Evolutionary conservation across 163 green algal genomes (phyloP).

Genomic region (Prototheca wickerhamii): DNA sequence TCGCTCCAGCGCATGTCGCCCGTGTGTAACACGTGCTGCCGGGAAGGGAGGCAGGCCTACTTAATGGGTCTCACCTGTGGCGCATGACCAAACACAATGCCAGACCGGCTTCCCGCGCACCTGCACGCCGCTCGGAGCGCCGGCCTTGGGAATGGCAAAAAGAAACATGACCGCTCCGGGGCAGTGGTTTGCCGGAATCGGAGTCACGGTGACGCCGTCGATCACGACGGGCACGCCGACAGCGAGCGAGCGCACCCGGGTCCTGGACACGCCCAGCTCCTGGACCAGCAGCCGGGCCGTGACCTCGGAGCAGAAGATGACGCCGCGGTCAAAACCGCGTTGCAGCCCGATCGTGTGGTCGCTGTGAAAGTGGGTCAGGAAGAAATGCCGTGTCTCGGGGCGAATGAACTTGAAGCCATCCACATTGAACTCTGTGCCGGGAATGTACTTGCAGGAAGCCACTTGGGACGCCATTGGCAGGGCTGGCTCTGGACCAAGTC

Average conservation of each 20-base stretch:
- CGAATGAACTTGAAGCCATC: conserved; percentile 53
- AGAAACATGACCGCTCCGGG: conserved; percentile 80
- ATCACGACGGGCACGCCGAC: conserved; percentile 35
- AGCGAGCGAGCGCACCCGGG: conserved; percentile 23
- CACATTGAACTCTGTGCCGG: conserved; percentile 61
- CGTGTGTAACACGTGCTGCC: conserved; percentile 60
- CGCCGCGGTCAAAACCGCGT: conserved; percentile 21
- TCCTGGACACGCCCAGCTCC: conserved; percentile 42
- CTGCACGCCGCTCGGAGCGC: too few relatives aligned
- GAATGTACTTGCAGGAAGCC: conserved; percentile 39
- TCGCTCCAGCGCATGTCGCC: conserved; percentile 53
- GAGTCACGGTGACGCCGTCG: conserved; percentile 60
- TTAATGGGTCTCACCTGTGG: background rate
- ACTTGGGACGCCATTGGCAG: conserved; percentile 50
- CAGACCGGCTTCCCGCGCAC: too few relatives aligned
- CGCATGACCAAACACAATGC: background rate
- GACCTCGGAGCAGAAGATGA: conserved; percentile 70
- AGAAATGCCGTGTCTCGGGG: conserved; percentile 16
- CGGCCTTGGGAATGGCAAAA: conserved; percentile 38
- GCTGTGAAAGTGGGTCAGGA: conserved; percentile 86
- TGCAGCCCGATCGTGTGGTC: conserved; percentile 74
- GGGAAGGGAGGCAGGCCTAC: background rate
- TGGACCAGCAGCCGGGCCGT: conserved; percentile 68
- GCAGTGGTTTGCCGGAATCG: conserved; percentile 95
- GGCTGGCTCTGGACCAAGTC: too few relatives aligned